A percentile compares a stretch with the other conserved stretches of the same genome.
phyloP scores from a whole-genome alignment of 2,329 filamentous ascomycete species.

The Phyllosticta citribraziliensis region DNA sequence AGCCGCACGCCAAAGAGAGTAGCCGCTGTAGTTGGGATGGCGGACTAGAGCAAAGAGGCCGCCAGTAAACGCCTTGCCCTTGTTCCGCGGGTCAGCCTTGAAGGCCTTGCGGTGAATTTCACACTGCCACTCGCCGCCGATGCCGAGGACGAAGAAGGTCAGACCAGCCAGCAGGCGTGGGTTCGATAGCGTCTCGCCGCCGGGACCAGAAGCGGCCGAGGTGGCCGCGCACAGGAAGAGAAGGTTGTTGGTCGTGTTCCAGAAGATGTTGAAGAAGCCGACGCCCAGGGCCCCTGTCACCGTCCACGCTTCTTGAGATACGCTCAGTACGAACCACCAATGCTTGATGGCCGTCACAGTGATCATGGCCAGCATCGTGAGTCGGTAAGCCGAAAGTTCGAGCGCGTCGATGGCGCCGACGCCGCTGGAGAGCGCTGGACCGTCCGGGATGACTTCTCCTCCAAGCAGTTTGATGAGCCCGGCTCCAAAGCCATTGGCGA shows the following conservation, averaged over 20 bases:
- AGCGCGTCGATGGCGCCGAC: slow-evolving; percentile 31
- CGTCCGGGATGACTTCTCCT: slow-evolving; percentile 31
- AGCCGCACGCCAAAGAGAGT: slow-evolving; percentile 41
- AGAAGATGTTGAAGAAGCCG: slow-evolving; percentile 42
- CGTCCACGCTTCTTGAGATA: slow-evolving; percentile 44
- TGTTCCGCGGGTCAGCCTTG: slow-evolving; percentile 42
- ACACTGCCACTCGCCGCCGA: slow-evolving; percentile 44
- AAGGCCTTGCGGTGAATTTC: slow-evolving; percentile 48
- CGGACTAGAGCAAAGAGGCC: slow-evolving; percentile 41
- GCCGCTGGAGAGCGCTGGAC: slow-evolving; percentile 19
- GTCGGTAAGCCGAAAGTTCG: slow-evolving; percentile 41
- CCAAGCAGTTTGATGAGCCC: slow-evolving; percentile 38
- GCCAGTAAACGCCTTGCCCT: slow-evolving; percentile 42
- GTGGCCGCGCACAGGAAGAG: slow-evolving; percentile 43
- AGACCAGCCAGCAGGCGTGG: slow-evolving; percentile 39
- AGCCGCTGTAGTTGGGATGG: slow-evolving; percentile 47
- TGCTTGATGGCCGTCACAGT: slow-evolving; percentile 46
- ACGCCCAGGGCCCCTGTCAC: slow-evolving; percentile 35
- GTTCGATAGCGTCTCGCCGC: slow-evolving; percentile 28
- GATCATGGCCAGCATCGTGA: slow-evolving; percentile 45
- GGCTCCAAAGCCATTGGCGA: slow-evolving; percentile 33
- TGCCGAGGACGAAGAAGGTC: slow-evolving; percentile 41
- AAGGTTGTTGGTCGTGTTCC: slow-evolving; percentile 48
- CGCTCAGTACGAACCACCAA: slow-evolving; percentile 40
- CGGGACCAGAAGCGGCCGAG: slow-evolving; percentile 33